These are phyloP conservation scores for Leccinum pachyderme DNA, from an alignment of 1,284 basidiomycete species.

Conservation along the genomic window DNA sequence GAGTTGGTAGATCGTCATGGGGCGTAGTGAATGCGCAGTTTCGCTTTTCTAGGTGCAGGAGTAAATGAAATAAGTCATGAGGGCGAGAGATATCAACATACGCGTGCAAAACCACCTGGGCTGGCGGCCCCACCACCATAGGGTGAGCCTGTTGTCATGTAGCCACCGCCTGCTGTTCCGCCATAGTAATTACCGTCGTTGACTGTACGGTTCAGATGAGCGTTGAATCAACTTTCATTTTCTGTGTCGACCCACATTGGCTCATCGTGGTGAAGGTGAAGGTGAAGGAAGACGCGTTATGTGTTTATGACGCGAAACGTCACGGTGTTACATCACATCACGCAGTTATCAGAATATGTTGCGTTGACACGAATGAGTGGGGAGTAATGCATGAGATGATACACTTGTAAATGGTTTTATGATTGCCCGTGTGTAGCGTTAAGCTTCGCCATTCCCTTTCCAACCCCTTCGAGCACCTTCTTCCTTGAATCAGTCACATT, in stretches of 20 bases:
- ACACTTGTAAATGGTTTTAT: constrained; percentile 10
- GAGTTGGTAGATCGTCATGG: constrained; percentile 85
- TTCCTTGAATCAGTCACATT: constrained; percentile 65
- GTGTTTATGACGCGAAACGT: constrained; percentile 25
- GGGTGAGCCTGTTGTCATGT: constrained; percentile 44
- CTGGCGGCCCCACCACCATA: constrained; percentile 44
- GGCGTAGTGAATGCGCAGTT: constrained; percentile 71
- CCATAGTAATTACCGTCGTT: constrained; percentile 40
- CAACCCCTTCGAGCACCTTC: constrained; percentile 67
- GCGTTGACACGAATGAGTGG: constrained; percentile 31
- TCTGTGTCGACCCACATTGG: constrained; percentile 36
- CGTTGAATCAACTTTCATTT: not conserved
- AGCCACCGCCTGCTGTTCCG: constrained; percentile 36
- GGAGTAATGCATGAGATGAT: constrained; percentile 14
- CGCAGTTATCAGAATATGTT: constrained; percentile 6
- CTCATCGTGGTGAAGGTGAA: constrained; percentile 35
- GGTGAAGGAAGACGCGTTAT: constrained; percentile 19
- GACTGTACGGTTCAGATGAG: constrained; percentile 16
- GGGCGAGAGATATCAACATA: constrained; percentile 20
- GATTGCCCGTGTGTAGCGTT: constrained; percentile 43
- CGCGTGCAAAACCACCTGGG: constrained; percentile 43
- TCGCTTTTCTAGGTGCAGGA: constrained; percentile 39
- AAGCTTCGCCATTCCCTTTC: constrained; percentile 61
- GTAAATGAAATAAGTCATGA: constrained; percentile 1
- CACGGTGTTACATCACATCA: constrained; percentile 21